Conservation (phyloP, 352 stramenopile genomes). For the Globisporangium echinulatum region DNA sequence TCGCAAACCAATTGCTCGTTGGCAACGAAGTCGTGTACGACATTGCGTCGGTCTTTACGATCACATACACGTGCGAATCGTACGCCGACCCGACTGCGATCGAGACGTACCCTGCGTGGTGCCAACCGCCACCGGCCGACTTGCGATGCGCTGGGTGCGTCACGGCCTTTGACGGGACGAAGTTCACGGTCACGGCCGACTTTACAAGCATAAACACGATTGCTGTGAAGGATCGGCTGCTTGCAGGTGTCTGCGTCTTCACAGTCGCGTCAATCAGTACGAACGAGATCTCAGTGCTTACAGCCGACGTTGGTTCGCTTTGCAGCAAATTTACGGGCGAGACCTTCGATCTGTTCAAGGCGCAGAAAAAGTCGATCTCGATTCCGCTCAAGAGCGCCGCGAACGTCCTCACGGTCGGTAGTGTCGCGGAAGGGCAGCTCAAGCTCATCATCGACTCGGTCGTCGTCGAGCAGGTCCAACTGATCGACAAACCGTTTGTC, state of each 20-base stretch:
- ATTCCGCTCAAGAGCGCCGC: conserved; percentile 38
- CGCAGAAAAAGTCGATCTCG: conserved; percentile 28
- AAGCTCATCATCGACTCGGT: conserved; percentile 52
- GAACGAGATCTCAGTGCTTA: conserved; percentile 29
- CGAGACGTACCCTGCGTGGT: conserved; percentile 48
- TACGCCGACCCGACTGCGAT: conserved; percentile 76
- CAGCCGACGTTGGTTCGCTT: conserved; percentile 34
- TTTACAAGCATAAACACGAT: conserved; percentile 13
- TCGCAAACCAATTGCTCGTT: conserved; percentile 19
- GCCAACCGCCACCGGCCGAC: conserved; percentile 22
- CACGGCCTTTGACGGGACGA: conserved; percentile 56
- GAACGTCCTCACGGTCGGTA: conserved; percentile 28
- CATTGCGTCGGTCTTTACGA: conserved; percentile 33
- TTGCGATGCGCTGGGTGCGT: conserved; percentile 54
- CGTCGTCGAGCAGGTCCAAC: conserved; percentile 24
- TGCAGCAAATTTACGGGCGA: conserved; percentile 43
- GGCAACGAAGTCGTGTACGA: conserved; percentile 46
- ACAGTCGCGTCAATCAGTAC: conserved; percentile 23
- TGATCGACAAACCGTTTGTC: conserved; percentile 43
- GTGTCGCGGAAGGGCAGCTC: conserved; percentile 35
- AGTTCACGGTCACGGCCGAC: conserved; percentile 27
- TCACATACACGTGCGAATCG: conserved; percentile 72
- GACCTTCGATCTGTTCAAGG: conserved; percentile 46
- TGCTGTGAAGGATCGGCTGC: conserved; percentile 20
- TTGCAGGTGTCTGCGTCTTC: conserved; percentile 58